A percentile compares a stretch with the other conserved stretches of the same genome.
Evolutionary conservation across 1,139 yeast species (phyloP).

Genomic region (Eremothecium sinecaudum): DNA sequence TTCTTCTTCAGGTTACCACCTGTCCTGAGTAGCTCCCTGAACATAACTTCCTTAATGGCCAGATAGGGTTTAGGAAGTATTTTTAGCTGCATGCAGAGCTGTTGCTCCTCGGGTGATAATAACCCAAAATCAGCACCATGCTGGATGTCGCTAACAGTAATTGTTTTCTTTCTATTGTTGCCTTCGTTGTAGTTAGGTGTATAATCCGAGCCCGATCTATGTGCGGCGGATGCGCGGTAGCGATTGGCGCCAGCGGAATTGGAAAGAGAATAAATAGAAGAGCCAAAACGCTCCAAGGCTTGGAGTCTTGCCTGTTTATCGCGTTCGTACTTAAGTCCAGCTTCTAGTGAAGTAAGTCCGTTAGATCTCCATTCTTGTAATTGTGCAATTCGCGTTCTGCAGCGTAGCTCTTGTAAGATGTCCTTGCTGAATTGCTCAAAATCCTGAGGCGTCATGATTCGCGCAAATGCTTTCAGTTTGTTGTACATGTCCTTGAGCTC

Average conservation of each 20-base stretch:
- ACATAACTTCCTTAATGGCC: slow-evolving; percentile 84
- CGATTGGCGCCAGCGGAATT: slow-evolving; percentile 17
- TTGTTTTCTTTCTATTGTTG: slow-evolving; percentile 34
- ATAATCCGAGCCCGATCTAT: slow-evolving; percentile 22
- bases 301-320: slow-evolving; percentile 62
- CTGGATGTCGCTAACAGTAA: slow-evolving; percentile 51
- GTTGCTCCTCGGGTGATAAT: slow-evolving; percentile 76
- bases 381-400: slow-evolving; percentile 76
- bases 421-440: slow-evolving; percentile 66
- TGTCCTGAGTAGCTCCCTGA: slow-evolving; percentile 75
- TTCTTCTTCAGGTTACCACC: slow-evolving; percentile 79
- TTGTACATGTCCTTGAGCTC: slow-evolving; percentile 80
- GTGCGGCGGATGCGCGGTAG: slow-evolving; percentile 23
- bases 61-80: slow-evolving; percentile 88
- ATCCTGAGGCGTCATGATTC: slow-evolving; percentile 72
- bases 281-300: slow-evolving; percentile 53
- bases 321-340: slow-evolving; percentile 77
- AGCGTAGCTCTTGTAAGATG: slow-evolving; percentile 64
- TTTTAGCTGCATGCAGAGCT: slow-evolving; percentile 71
- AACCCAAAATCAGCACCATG: slow-evolving; percentile 77
- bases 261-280: slow-evolving; percentile 15
- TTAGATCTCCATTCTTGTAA: slow-evolving; percentile 87
- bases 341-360: slow-evolving; percentile 78
- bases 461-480: slow-evolving; percentile 69
- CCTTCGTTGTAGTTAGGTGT: slow-evolving; percentile 21